Base-by-base conservation (phyloP, 768 basidiomycete species). In the Lactifluus rugatus region DNA sequence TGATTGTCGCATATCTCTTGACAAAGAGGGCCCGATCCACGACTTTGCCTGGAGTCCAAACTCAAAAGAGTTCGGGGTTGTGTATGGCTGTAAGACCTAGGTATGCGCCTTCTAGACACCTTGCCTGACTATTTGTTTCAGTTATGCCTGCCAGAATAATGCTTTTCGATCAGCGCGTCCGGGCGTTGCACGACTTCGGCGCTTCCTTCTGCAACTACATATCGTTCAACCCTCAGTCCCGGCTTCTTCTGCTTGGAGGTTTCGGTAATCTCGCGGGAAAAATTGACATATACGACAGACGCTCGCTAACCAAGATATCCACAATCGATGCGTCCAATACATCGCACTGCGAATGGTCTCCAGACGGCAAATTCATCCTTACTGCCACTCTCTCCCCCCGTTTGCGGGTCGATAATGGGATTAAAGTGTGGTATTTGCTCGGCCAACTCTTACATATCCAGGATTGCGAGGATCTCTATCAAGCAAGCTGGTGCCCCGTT, bases 241-340 rank as follows among this genome's bases (percentile, higher is more conserved):
- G 92, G 3, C 78, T 99, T 17, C 70, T 99, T 58, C 82, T 89
- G 46, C 77, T 95, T 32, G 96, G 92, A 1, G 96, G 96, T 6
- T 99, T 98, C 71, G 95, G 96, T 26, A 99, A 98, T 69, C 78
- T 99, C 47, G 90, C 93, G 0, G 96, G 96, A 19, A 91, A 93
- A 70, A 84, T 94, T 60, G 90, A 96, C 66, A 75, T 99, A 63
- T 86, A 87, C 72, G 96, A 98, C 71, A 84, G 94, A 19, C 87
- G 90, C 53, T 83, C 85, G 19, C 78, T 96, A 34, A 81, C 76
- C 61, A 94, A 93, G 45, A 80, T 87, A 54, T 82, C 84, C 42
- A 74, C 72, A 37, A 89, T 92, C 65, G 89, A 92, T 57, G 95
- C 94, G 0, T 86, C 93, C 1, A 97, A 97, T 69, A 92, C 95